Conservation (phyloP, 2,329 filamentous ascomycete species). For the Penicillium sp. region DNA sequence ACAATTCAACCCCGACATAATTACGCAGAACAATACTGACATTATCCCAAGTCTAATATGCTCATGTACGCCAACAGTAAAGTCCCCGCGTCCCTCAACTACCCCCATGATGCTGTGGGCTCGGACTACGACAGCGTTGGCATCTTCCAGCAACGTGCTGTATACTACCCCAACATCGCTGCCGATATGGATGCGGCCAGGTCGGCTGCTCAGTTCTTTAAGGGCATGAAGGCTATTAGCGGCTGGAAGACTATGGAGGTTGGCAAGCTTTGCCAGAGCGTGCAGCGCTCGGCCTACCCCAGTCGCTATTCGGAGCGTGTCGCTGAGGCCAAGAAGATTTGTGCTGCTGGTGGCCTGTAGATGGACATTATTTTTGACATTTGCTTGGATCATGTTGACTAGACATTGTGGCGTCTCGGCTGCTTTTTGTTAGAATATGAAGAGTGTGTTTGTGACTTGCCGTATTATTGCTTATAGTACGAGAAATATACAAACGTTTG, state of each 20-base stretch:
- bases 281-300: slow-evolving; percentile 22
- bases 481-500: background rate
- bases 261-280: slow-evolving; percentile 22
- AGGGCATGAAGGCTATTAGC: slow-evolving; percentile 16
- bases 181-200: slow-evolving; percentile 20
- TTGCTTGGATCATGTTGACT: background rate
- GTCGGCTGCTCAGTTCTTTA: slow-evolving; percentile 22
- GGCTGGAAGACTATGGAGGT: slow-evolving; percentile 22
- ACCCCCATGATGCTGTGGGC: slow-evolving; percentile 19
- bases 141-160: slow-evolving; percentile 25
- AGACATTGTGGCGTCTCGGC: background rate
- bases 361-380: background rate
- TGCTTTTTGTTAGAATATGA: background rate
- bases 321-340: slow-evolving; percentile 14
- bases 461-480: background rate
- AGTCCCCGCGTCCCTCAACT: slow-evolving; percentile 21
- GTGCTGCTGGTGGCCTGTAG: slow-evolving; percentile 14
- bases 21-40: background rate
- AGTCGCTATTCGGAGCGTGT: slow-evolving; percentile 13
- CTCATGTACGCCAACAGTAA: slow-evolving; percentile 20
- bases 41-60: slow-evolving; percentile 12
- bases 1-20: too few relatives aligned
- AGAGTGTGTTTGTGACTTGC: background rate
- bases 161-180: slow-evolving; percentile 19
- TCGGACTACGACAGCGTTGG: slow-evolving; percentile 24